Evolutionary conservation across 352 stramenopile species (phyloP).

Genomic region (Phytophthora niederhauseri): DNA sequence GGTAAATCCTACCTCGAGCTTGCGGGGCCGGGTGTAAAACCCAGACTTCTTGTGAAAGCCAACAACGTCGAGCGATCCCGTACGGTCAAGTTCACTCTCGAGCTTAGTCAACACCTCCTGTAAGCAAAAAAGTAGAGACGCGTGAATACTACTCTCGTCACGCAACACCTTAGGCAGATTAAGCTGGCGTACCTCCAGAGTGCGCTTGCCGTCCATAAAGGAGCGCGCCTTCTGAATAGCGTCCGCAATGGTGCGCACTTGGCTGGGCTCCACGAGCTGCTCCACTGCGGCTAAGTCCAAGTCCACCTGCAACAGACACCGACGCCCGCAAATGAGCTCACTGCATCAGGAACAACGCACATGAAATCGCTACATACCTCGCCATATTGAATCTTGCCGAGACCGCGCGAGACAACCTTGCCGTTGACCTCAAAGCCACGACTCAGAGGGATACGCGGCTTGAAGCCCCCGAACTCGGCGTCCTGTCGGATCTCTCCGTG

Average conservation of each 20-base stretch:
- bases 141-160: neutral
- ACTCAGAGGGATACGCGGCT: slow-evolving; percentile 53
- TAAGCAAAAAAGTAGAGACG: neutral
- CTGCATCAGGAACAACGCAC: neutral
- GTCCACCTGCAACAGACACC: slow-evolving; percentile 55
- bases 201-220: slow-evolving; percentile 71
- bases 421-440: slow-evolving; percentile 67
- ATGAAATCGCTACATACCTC: slow-evolving; percentile 49
- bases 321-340: neutral
- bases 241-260: slow-evolving; percentile 86
- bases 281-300: slow-evolving; percentile 86
- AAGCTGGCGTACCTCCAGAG: slow-evolving; percentile 40
- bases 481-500: slow-evolving; percentile 64
- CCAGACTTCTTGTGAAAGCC: slow-evolving; percentile 61
- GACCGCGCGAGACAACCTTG: slow-evolving; percentile 79
- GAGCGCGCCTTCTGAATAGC: slow-evolving; percentile 55
- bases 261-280: slow-evolving; percentile 90
- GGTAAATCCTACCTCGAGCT: slow-evolving; percentile 69
- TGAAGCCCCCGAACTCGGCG: slow-evolving; percentile 54
- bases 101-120: slow-evolving; percentile 70
- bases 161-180: neutral
- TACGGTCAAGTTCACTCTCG: slow-evolving; percentile 70
- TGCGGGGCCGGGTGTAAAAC: slow-evolving; percentile 79
- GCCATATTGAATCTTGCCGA: slow-evolving; percentile 86
- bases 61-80: slow-evolving; percentile 68